Evolutionary conservation across 768 basidiomycete species (phyloP), one percentile per base, ranked within the genome.

Genomic region (Trametes gibbosa): DNA sequence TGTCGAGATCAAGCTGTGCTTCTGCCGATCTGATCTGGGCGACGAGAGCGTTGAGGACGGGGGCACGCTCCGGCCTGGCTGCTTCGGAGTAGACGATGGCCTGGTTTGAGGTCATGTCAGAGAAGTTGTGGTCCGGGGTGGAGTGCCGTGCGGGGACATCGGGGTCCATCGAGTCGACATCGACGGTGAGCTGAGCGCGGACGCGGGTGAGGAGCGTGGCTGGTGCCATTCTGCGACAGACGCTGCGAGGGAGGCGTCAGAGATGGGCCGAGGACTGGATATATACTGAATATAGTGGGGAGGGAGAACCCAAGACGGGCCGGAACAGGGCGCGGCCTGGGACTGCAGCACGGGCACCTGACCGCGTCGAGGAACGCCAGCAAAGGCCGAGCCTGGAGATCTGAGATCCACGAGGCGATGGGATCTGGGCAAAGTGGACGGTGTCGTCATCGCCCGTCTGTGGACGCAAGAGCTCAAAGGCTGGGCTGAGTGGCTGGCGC

Each of bases 21-120:
- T 52, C 45, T 8, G 60, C 25, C 23, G 60, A 56, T 49, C 45
- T 34, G 40, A 61, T 42, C 37, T 61, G 54, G 37, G 50, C 50
- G 47, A 76, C 69, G 7, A 78, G 77, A 12, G 67, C 61, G 19
- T 70, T 61, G 46, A 79, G 64, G 19, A 79, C 58, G 17, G 65
- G 55, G 0, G 53, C 63, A 35, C 73, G 70, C 29, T 75, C 75
- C 3, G 74, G 69, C 32, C 69, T 68, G 12, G 56, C 64, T 5
- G 73, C 72, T 48, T 79, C 70, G 34, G 65, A 63, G 64, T 74
- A 70, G 10, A 75, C 75, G 57, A 81, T 76, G 17, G 76, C 79
- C 64, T 81, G 79, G 55, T 81, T 82, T 12, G 79, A 81, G 29
- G 78, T 81, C 79, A 80, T 81, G 64, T 80, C 76, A 52, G 64